Conservation (phyloP, 345 rosid species). For the thale cress (Arabidopsis thaliana) region DNA sequence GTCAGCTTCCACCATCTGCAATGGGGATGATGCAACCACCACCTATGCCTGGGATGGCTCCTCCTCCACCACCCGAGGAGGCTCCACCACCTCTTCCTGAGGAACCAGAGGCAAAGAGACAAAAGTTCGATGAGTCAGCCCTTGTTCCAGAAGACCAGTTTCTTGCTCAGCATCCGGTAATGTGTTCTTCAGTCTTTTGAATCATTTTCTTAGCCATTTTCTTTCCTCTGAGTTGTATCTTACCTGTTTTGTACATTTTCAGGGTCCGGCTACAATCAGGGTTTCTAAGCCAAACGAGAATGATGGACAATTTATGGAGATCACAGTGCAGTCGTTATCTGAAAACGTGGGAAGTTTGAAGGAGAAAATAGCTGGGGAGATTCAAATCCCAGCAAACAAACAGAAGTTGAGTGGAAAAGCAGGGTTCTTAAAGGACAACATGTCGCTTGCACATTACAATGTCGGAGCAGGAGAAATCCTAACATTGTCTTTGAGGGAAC, state of each 20-base stretch:
- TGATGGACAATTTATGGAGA: slow-evolving; percentile 75
- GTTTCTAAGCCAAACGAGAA: slow-evolving; percentile 80
- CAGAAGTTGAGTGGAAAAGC: slow-evolving; percentile 91
- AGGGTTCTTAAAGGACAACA: slow-evolving; percentile 87
- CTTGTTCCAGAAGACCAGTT: slow-evolving; percentile 84
- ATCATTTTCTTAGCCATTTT: background rate
- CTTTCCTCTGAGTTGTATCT: slow-evolving; percentile 1
- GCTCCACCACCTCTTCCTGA: slow-evolving; percentile 98
- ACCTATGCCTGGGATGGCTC: slow-evolving; percentile 62
- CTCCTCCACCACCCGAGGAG: slow-evolving; percentile 81
- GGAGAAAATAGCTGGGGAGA: slow-evolving; percentile 91
- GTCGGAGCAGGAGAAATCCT: slow-evolving; percentile 68
- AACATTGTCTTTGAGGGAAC: slow-evolving; percentile 73
- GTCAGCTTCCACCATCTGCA: slow-evolving; percentile 47
- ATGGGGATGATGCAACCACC: slow-evolving; percentile 70
- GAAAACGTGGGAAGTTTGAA: slow-evolving; percentile 86
- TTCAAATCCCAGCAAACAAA: slow-evolving; percentile 82
- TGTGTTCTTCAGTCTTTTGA: slow-evolving; percentile 1
- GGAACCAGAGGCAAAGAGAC: slow-evolving; percentile 93
- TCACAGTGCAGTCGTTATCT: slow-evolving; percentile 68
- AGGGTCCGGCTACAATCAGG: slow-evolving; percentile 72
- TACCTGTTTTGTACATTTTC: background rate
- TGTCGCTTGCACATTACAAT: slow-evolving; percentile 87
- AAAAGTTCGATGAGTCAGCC: slow-evolving; percentile 73
- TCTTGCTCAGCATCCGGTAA: slow-evolving; percentile 75